Base-by-base conservation (phyloP, 305 asterid genomes). In the Petunia hybrid region DNA sequence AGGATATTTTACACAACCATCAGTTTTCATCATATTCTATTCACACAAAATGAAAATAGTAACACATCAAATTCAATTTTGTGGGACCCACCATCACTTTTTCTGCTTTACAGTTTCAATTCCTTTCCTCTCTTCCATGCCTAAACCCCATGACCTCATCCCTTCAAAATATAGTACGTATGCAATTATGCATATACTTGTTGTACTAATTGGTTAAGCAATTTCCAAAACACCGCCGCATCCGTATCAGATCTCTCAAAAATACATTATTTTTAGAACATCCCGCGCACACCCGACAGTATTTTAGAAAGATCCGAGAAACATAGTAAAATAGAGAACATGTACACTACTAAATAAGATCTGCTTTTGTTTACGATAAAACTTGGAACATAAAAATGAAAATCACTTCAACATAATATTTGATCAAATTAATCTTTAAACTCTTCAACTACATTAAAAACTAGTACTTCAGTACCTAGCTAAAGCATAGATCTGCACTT, bases 21-120 rank as follows among this genome's bases (percentile, higher is more conserved):
- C 42, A 70, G 22, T 46, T 71, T 48, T 71, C 62, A 31, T 73
- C 63, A 48, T 71, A 31, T 10, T 71, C 57, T 71, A 45, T 48
- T 48, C 61, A 9, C 39, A 38, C 69, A 4, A 36, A 62, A 4
- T 71, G 35, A 66, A 66, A 38, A 5, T 6, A 65, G 10, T 2
- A 65, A 39, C 1, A 10, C 1, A 65, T 39, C 13, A 40, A 65
- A 64, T 38, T 10, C 38, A 38, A 64, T 60, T 22, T 5, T 1
- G 53, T 66, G 6, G 51, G 73, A 65, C 0, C 71, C 71, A 65
- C 73, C 48, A 39, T 36, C 43, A 63, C 8, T 36, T 39, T 40
- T 2, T 39, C 71, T 38, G 22, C 45, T 38, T 64, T 63, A 12
- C 45, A 64, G 70, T 36, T 51, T 51, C 31, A 22, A 22, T 22